Conservation (phyloP, 2,329 filamentous ascomycete species). For the Podosphaera aphanis region DNA sequence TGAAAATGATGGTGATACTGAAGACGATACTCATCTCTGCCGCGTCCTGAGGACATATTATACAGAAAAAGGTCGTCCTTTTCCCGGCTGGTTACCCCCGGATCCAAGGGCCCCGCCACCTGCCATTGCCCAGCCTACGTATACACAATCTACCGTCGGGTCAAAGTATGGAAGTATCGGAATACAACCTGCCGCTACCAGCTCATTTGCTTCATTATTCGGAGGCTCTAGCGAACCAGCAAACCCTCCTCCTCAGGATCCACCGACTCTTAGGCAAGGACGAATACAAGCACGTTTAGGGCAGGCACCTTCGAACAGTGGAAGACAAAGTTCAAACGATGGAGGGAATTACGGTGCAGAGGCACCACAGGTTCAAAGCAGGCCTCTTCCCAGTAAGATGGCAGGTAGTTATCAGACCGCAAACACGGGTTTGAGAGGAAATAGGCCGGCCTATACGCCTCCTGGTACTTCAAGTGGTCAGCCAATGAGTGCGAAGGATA, state of each 20-base stretch:
- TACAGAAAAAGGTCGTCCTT: conserved; percentile 57
- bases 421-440: conserved; percentile 14
- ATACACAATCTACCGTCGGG: conserved; percentile 25
- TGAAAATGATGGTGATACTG: conserved; percentile 46
- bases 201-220: conserved; percentile 32
- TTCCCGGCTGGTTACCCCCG: conserved; percentile 70
- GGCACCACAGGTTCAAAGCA: conserved; percentile 18
- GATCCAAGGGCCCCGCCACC: conserved; percentile 49
- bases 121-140: conserved; percentile 23
- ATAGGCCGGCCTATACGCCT: conserved; percentile 9
- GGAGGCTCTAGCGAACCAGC: conserved; percentile 17
- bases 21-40: conserved; percentile 88
- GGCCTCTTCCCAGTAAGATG: conserved; percentile 49
- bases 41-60: conserved; percentile 87
- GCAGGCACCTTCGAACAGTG: conserved; percentile 5
- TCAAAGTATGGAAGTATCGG: conserved; percentile 27
- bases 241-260: conserved; percentile 13
- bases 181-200: conserved; percentile 16
- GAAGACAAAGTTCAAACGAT: conserved; percentile 11
- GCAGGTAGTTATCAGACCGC: conserved; percentile 49
- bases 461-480: conserved; percentile 2
- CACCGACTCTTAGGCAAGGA: conserved; percentile 21
- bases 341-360: conserved; percentile 4
- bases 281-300: conserved; percentile 4
- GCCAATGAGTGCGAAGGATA: conserved; percentile 39